These are phyloP conservation scores for Dioszegia crocea DNA, from an alignment of 768 basidiomycete genomes.

Conservation along the genomic window DNA sequence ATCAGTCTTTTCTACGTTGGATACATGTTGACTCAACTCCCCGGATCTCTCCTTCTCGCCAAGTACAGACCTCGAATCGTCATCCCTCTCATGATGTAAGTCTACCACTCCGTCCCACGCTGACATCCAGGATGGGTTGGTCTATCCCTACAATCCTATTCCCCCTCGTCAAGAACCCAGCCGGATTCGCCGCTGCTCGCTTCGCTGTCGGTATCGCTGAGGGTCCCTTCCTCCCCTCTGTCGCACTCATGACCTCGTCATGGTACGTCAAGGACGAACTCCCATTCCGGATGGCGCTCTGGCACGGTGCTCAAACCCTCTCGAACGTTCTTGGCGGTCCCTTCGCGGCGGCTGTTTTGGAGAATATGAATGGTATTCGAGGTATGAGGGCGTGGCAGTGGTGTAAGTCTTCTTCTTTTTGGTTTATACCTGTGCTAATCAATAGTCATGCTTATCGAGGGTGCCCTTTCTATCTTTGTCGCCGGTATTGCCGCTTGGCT, in stretches of 20 bases:
- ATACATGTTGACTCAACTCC: slow-evolving; percentile 13
- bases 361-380: slow-evolving; percentile 15
- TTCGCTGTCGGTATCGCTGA: slow-evolving; percentile 17
- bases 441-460: slow-evolving; percentile 17
- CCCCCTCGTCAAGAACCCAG: slow-evolving; percentile 9
- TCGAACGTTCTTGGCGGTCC: slow-evolving; percentile 19
- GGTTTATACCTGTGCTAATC: background rate
- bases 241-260: slow-evolving; percentile 19
- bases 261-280: slow-evolving; percentile 15
- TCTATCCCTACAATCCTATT: slow-evolving; percentile 18
- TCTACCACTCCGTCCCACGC: no score
- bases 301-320: slow-evolving; percentile 15
- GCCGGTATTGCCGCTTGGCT: slow-evolving; percentile 1
- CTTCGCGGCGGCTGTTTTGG: slow-evolving; percentile 15
- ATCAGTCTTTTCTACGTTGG: slow-evolving; percentile 14
- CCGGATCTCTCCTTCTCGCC: slow-evolving; percentile 10
- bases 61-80: slow-evolving; percentile 13
- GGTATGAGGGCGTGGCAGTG: slow-evolving; percentile 20
- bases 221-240: slow-evolving; percentile 13
- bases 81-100: slow-evolving; percentile 12
- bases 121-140: slow-evolving; percentile 9
- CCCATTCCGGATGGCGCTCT: slow-evolving; percentile 18
- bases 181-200: slow-evolving; percentile 11
- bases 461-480: slow-evolving; percentile 7
- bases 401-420: slow-evolving; percentile 15